Evolutionary conservation across 371 early-diverging fungal species (phyloP), one percentile per base, ranked within the genome.

Genomic region (Mortierella sp.): DNA sequence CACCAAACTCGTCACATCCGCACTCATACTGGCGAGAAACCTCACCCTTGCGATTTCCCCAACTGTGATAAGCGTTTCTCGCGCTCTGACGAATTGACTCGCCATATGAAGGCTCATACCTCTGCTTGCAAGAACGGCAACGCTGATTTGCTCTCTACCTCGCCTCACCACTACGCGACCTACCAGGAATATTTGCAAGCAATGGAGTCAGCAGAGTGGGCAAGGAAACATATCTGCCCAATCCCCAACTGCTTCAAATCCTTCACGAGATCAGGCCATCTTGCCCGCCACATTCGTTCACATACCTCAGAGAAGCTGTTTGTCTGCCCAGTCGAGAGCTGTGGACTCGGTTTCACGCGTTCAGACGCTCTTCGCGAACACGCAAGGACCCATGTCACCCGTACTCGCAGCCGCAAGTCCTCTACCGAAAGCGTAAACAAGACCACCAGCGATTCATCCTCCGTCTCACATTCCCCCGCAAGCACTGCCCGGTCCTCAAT

Each of bases 11-110:
- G 96, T 51, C 95, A 95, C 75, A 91, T 93, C 67, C 87, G 94
- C 64, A 94, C 93, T 52, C 96, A 95, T 65, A 95, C 94, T 6
- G 94, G 94, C 12, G 96, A 95, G 78, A 93, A 91, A 74, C 96
- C 96, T 22, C 94, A 91, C 73, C 87, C 86, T 66, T 95, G 94
- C 78, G 88, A 88, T 37, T 89, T 89, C 67, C 84, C 88, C 62
- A 89, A 89, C 40, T 94, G 95, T 84, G 88, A 88, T 54, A 94
- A 94, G 73, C 85, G 90, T 9, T 96, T 96, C 84, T 91, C 94
- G 28, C 88, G 95, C 55, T 90, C 90, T 1, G 91, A 92, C 73
- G 91, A 91, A 77, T 75, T 92, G 37, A 90, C 90, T n/a, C 86
- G 91, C 45, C 92, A 91, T 78, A 85, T 85, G 70, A 88, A 90